Conservation (phyloP, 2,329 filamentous ascomycete genomes). For the Tolypocladium ovalisporum region DNA sequence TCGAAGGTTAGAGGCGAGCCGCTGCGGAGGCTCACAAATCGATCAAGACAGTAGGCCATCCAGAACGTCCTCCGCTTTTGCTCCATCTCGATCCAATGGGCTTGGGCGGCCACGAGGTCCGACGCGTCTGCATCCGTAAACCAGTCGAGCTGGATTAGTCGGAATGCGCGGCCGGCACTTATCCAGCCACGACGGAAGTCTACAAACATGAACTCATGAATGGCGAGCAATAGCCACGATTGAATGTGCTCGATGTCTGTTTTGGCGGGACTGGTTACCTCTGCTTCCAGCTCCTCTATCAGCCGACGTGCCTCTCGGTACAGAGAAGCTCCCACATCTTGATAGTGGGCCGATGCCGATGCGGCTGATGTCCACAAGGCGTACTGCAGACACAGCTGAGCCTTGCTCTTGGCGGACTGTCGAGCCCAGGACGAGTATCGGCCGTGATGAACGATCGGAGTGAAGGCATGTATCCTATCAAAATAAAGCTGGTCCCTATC, state of each 20-base stretch:
- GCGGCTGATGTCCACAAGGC: conserved; percentile 26
- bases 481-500: conserved; percentile 10
- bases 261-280: neutral
- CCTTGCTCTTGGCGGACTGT: neutral
- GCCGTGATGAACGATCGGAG: conserved; percentile 8
- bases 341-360: conserved; percentile 19
- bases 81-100: conserved; percentile 19
- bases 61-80: conserved; percentile 25
- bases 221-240: conserved; percentile 23
- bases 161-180: conserved; percentile 23
- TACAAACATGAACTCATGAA: conserved; percentile 24
- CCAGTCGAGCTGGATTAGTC: conserved; percentile 23
- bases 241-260: conserved; percentile 19
- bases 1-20: conserved; percentile 18
- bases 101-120: neutral
- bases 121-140: conserved; percentile 21
- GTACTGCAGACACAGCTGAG: conserved; percentile 16
- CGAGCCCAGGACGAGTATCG: conserved; percentile 7
- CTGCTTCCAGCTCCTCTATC: conserved; percentile 4
- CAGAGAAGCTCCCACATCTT: conserved; percentile 3
- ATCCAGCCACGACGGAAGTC: conserved; percentile 22
- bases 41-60: conserved; percentile 27
- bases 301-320: conserved; percentile 4
- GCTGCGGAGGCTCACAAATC: conserved; percentile 20
- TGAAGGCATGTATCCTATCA: conserved; percentile 8